Evolutionary conservation across 2,329 filamentous ascomycete species (phyloP).

Genomic region (Lasiodiplodia gonubiensis): DNA sequence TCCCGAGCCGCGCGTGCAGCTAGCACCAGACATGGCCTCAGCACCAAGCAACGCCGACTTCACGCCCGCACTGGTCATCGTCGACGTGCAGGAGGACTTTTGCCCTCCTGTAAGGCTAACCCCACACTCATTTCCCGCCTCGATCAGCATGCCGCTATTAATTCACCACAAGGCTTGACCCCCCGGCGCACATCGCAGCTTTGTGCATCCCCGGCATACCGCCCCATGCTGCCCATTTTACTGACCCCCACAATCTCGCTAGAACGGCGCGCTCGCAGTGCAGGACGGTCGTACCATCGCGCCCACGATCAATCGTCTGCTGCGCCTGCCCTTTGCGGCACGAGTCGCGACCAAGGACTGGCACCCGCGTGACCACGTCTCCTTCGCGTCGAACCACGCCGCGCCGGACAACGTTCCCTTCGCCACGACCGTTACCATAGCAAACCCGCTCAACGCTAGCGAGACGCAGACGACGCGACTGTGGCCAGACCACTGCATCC

Average conservation of each 20-base stretch:
- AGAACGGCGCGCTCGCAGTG: conserved; percentile 90
- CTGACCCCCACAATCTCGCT: conserved; percentile 29
- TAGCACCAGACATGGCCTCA: conserved; percentile 20
- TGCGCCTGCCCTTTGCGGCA: conserved; percentile 71
- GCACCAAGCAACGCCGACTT: conserved; percentile 36
- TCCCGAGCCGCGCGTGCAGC: not conserved
- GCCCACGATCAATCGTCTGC: conserved; percentile 73
- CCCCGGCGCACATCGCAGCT: conserved; percentile 13
- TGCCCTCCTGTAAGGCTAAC: conserved; percentile 75
- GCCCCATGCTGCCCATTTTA: conserved; percentile 2
- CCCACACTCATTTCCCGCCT: not conserved
- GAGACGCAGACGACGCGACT: conserved; percentile 72
- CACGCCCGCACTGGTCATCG: conserved; percentile 69
- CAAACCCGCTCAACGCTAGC: conserved; percentile 67
- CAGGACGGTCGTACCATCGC: conserved; percentile 72
- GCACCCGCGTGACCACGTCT: conserved; percentile 83
- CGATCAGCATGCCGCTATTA: not conserved
- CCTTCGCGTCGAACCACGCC: conserved; percentile 82
- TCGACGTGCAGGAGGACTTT: conserved; percentile 95
- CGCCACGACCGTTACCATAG: conserved; percentile 66
- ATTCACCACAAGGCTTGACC: not conserved
- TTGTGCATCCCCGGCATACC: not conserved
- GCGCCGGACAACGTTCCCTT: conserved; percentile 70
- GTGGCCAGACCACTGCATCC: conserved; percentile 92
- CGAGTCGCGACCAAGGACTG: conserved; percentile 91